phyloP scores from a whole-genome alignment of 2,329 filamentous ascomycete genomes.

The Ophiostoma novo-ulmi region DNA sequence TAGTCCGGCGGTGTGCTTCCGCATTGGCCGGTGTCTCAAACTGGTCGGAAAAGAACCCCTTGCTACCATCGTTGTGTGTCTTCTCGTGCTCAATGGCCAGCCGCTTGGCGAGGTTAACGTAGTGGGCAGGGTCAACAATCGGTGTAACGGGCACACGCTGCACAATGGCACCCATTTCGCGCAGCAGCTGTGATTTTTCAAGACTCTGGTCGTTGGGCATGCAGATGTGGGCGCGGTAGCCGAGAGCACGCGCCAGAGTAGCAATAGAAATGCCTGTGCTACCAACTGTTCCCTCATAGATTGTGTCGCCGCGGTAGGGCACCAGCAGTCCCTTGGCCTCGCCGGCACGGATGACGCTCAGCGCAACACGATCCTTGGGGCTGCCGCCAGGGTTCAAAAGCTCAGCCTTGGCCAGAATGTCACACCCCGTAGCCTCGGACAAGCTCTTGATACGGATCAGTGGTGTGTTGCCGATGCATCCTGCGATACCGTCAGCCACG shows the following conservation, averaged over 20 bases:
- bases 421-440: slow-evolving; percentile 79
- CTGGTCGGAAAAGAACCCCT: slow-evolving; percentile 91
- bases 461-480: slow-evolving; percentile 88
- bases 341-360: slow-evolving; percentile 79
- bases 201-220: slow-evolving; percentile 89
- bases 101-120: slow-evolving; percentile 81
- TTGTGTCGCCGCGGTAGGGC: slow-evolving; percentile 80
- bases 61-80: slow-evolving; percentile 52
- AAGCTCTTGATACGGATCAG: slow-evolving; percentile 80
- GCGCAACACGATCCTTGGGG: slow-evolving; percentile 90
- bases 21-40: slow-evolving; percentile 92
- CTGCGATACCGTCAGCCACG: slow-evolving; percentile 75
- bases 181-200: slow-evolving; percentile 85
- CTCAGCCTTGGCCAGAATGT: slow-evolving; percentile 90
- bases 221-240: slow-evolving; percentile 91
- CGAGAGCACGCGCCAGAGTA: slow-evolving; percentile 77
- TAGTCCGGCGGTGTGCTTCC: slow-evolving; percentile 72
- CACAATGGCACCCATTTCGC: slow-evolving; percentile 86
- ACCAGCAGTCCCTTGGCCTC: slow-evolving; percentile 71
- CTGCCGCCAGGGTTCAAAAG: slow-evolving; percentile 92
- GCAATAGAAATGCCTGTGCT: slow-evolving; percentile 95
- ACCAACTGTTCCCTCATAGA: slow-evolving; percentile 96
- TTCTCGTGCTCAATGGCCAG: slow-evolving; percentile 70
- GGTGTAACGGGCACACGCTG: slow-evolving; percentile 86
- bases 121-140: slow-evolving; percentile 89